Evolutionary conservation across 140 eudicot species (phyloP), one percentile per base, ranked within the genome.

Genomic region (Flaveria floridana): DNA sequence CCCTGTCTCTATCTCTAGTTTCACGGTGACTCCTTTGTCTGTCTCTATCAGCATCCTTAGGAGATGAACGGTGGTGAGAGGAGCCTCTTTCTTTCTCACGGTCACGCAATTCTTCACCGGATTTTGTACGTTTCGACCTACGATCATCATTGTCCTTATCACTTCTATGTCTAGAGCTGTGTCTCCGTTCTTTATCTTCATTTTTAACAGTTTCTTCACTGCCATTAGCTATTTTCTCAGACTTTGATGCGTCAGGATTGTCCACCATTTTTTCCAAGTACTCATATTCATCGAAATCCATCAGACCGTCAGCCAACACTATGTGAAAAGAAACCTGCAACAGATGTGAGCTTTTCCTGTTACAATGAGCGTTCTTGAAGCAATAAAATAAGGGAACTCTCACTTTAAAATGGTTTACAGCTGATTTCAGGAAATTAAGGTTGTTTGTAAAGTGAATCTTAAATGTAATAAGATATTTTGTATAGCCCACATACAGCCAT

Each of bases 271-370:
- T 89, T 82, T 92, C 97, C 74, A 92, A 65, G 81, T 91, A 91
- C 51, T 91, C 96, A 73, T 89, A 89, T 86, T 92, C 97, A 7
- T 92, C 96, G 70, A 92, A 92, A 86, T 89, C 97, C 97, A 92
- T 89, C 61, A 37, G 18, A 80, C n/a, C 0, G 12, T 48, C 44
- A 70, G 73, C 61, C 80, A 57, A 61, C 67, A 68, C 80, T 80
- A 63, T 42, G 34, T 37, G 6, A 11, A 78, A 28, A 69, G 16
- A 50, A 71, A 23, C 52, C 52, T 44, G 23, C 34, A 58, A 14
- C 65, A 12, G 39, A 80, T 23, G 34, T 74, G 11, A 48, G 47
- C 50, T 68, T 20, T 74, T 74, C 67, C 20, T n/a, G 42, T 68
- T 47, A 44, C 42, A 71, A 78, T 52, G 23, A 20, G 5, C 9